Percentiles rank a stretch among this genome's conserved stretches.
Conservation (phyloP, 192 early-diverging fungal species). For the Entrophospora sp. region DNA sequence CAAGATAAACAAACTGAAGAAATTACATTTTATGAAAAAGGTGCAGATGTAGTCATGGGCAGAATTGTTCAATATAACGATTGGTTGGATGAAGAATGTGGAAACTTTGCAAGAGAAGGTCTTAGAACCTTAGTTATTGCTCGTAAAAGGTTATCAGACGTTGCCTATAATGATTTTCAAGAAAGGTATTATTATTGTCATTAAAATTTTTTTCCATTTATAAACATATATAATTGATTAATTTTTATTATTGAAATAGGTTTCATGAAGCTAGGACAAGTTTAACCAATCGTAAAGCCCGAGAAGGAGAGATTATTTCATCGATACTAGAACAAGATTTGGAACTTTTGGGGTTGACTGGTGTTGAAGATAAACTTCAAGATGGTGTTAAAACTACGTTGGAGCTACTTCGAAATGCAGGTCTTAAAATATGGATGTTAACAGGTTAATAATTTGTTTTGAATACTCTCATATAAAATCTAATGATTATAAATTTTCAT, state of each 20-base stretch:
- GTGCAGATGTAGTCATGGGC: conserved; percentile 86
- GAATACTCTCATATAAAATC: not conserved
- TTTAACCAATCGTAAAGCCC: conserved; percentile 58
- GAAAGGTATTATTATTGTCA: conserved; percentile 26
- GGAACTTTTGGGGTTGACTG: conserved; percentile 86
- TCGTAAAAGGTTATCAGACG: conserved; percentile 66
- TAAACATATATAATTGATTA: not conserved
- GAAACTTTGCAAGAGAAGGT: conserved; percentile 94
- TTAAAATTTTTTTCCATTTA: not conserved
- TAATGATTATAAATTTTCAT: not conserved
- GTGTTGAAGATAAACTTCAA: conserved; percentile 94
- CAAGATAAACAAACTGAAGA: conserved; percentile 58
- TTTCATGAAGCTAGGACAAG: conserved; percentile 66
- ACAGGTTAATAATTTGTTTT: conserved; percentile 42
- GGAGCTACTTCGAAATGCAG: conserved; percentile 83
- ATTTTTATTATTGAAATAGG: conserved; percentile 15
- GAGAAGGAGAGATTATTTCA: conserved; percentile 58
- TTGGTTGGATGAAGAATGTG: conserved; percentile 97
- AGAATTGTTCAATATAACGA: conserved; percentile 86
- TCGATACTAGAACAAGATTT: conserved; percentile 72
- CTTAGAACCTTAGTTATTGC: conserved; percentile 90
- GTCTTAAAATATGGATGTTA: conserved; percentile 94
- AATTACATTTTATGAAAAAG: conserved; percentile 88
- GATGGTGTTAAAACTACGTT: conserved; percentile 85
- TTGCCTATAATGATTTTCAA: conserved; percentile 59